phyloP scores from a whole-genome alignment of 306 rosid species.

The Alnus glutinosa region DNA sequence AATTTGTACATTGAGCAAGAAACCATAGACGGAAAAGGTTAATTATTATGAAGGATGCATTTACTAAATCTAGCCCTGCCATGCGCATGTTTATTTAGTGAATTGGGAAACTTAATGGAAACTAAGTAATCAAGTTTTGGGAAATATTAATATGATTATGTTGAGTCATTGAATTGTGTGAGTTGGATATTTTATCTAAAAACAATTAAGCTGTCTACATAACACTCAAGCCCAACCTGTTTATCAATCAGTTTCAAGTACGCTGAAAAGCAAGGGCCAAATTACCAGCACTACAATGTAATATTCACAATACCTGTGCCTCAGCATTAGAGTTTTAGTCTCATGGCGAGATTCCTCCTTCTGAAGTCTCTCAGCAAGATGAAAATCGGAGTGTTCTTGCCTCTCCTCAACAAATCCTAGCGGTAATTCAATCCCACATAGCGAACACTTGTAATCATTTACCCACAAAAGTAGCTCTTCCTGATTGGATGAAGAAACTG shows the following conservation, averaged over 20 bases:
- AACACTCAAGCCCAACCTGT: not conserved
- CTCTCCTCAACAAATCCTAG: constrained; percentile 75
- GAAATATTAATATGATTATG: too few species aligned
- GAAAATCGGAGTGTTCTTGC: constrained; percentile 88
- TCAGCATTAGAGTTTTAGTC: constrained; percentile 29
- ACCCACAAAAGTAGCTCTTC: constrained; percentile 55
- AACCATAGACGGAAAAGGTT: not conserved
- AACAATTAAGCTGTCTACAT: not conserved
- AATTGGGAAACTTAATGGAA: not conserved
- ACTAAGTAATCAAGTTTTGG: not conserved
- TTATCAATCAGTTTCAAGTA: not conserved
- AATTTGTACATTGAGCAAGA: not conserved
- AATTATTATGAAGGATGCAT: not conserved
- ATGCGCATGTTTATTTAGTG: not conserved
- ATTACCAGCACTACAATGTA: not conserved
- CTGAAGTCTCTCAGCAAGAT: constrained; percentile 90
- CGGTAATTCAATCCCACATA: constrained; percentile 79
- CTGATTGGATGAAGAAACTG: constrained; percentile 37
- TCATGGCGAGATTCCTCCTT: constrained; percentile 61
- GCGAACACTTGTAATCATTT: constrained; percentile 77
- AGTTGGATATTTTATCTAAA: not conserved
- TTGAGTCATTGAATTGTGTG: not conserved
- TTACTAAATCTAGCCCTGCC: not conserved
- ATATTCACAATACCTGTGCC: constrained; percentile 45
- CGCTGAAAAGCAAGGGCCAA: too few species aligned